Conservation (phyloP, 2,329 filamentous ascomycete species). For the Aspergillus pseudoglaucus region DNA sequence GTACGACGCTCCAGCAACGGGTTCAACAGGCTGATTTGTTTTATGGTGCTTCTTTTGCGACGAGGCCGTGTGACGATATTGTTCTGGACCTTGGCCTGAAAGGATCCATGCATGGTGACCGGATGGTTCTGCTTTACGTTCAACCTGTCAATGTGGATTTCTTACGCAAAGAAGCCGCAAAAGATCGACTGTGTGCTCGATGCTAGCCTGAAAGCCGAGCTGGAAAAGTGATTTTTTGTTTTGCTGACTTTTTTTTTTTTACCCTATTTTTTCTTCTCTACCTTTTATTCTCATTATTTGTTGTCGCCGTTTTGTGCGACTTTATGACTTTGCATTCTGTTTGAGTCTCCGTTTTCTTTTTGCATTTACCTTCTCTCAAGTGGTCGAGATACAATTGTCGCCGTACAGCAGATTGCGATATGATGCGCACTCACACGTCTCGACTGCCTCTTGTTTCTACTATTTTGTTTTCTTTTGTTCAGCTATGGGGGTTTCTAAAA, state of each 20-base stretch:
- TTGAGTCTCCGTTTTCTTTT: slow-evolving; percentile 7
- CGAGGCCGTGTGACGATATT: slow-evolving; percentile 47
- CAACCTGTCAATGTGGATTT: slow-evolving; percentile 49
- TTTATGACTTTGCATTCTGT: slow-evolving; percentile 1
- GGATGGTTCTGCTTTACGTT: slow-evolving; percentile 45
- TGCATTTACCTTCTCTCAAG: slow-evolving; percentile 18
- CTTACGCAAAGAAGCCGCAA: slow-evolving; percentile 52
- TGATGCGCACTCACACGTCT: slow-evolving; percentile 20
- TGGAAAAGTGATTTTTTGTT: slow-evolving; percentile 38
- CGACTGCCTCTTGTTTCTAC: slow-evolving; percentile 9
- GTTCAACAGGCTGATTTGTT: slow-evolving; percentile 57
- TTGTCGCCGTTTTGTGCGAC: neutral
- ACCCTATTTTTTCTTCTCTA: slow-evolving; percentile 2
- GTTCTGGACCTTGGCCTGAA: slow-evolving; percentile 47
- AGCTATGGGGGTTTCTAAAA: slow-evolving; percentile 25
- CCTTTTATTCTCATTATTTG: neutral
- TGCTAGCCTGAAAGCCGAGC: slow-evolving; percentile 44
- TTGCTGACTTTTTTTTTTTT: slow-evolving; percentile 12
- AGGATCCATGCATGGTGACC: slow-evolving; percentile 36
- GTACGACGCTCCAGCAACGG: slow-evolving; percentile 49
- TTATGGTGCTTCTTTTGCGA: slow-evolving; percentile 55
- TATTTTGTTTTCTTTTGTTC: slow-evolving; percentile 14
- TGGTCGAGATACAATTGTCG: slow-evolving; percentile 15
- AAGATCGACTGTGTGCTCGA: slow-evolving; percentile 49
- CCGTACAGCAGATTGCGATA: slow-evolving; percentile 15